Base-by-base conservation (phyloP, 2,329 filamentous ascomycete genomes). In the Fusarium miscanthi region DNA sequence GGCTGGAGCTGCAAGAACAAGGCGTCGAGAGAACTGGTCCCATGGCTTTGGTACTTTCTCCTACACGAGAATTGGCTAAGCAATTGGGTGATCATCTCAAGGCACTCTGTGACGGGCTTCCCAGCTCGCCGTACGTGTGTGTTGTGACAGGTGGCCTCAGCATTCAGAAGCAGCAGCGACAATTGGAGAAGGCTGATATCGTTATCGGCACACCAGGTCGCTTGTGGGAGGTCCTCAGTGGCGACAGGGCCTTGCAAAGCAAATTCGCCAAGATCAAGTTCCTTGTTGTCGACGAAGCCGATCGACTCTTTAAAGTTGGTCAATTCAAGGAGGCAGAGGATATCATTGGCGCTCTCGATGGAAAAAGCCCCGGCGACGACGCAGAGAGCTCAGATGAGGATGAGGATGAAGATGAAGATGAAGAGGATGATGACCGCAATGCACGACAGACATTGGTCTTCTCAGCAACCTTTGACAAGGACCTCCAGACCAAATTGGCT, bases 311-410 rank as follows among this genome's bases (percentile, higher is more conserved):
- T 69, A 96, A 94, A 58, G 93, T 97, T 74, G 96, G 96, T 0
- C 93, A 98, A 79, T 99, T 97, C 84, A 95, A 98, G 81, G 96
- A 99, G 80, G 91, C 95, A 8, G 92, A 95, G 74, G 92, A 97
- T 63, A 97, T 99, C 27, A 83, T 99, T 21, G 91, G 90, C 63
- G 90, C 94, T 0, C 84, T 99, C 14, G 94, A 98, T 77, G 87
- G 91, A 33, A 84, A 87, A 42, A 90, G 94, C 49, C 92, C 93
- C 4, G 86, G 88, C 10, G 85, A 86, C 3, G 83, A 84, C 6
- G 84, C 87, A 8, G 85, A 87, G 21, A 82, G 87, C 23, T 85
- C 87, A 9, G 85, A 88, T 19, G 82, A 84, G 37, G 83, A 85
- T 1, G 85, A 85, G 2, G 83, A 86, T 6, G 83, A 85, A 5